These are phyloP conservation scores for Inga leiocalycina DNA, from an alignment of 306 rosid species.

Conservation along the genomic window DNA sequence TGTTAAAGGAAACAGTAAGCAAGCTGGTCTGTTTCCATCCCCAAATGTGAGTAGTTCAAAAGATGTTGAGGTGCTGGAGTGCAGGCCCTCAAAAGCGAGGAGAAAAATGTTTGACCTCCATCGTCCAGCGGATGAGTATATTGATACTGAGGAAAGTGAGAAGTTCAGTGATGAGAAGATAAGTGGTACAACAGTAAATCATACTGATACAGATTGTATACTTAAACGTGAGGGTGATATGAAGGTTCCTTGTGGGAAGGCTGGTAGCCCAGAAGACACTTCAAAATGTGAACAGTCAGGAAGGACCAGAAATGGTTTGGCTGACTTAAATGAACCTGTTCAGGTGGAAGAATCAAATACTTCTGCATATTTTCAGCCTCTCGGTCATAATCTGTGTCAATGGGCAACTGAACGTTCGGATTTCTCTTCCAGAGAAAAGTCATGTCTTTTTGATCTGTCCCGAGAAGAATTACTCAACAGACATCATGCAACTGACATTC, in stretches of 20 bases:
- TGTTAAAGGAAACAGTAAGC: conserved; percentile 53
- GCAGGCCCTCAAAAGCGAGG: conserved; percentile 77
- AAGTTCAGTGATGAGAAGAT: conserved; percentile 62
- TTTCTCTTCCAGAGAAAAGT: conserved; percentile 50
- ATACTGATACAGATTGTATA: conserved; percentile 49
- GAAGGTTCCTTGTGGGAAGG: conserved; percentile 46
- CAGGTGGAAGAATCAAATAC: conserved; percentile 69
- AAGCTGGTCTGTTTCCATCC: conserved; percentile 52
- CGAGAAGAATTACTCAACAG: conserved; percentile 53
- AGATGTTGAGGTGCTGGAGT: conserved; percentile 71
- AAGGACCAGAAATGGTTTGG: conserved; percentile 63
- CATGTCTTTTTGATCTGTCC: conserved; percentile 45
- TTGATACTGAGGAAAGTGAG: conserved; percentile 88
- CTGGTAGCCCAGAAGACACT: conserved; percentile 45
- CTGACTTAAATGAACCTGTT: conserved; percentile 85
- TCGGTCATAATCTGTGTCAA: conserved; percentile 38
- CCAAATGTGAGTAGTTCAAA: conserved; percentile 63
- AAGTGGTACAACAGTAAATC: conserved; percentile 43
- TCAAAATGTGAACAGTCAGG: conserved; percentile 48
- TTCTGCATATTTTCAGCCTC: conserved; percentile 46
- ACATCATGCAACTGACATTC: conserved; percentile 45
- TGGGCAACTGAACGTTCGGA: conserved; percentile 50
- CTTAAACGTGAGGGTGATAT: conserved; percentile 42
- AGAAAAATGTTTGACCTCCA: conserved; percentile 87
- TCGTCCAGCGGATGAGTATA: conserved; percentile 83